Evolutionary conservation across 768 basidiomycete species (phyloP), one percentile per base, ranked within the genome.

Genomic region (Clavaria fumosa): DNA sequence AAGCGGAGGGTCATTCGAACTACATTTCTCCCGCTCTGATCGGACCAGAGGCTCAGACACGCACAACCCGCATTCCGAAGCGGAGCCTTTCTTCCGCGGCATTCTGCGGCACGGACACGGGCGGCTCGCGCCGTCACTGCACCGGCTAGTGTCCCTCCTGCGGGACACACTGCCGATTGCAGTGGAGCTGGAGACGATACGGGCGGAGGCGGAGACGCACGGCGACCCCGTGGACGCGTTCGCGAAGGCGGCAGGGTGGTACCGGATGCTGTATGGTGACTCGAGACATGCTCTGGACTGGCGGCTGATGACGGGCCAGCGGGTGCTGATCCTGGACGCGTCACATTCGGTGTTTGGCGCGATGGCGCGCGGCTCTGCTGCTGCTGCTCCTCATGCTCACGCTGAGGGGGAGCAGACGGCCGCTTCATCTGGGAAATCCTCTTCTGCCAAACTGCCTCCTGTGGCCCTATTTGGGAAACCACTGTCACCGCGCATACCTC

Each of bases 191-290:
- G 78, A 86, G 42, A 62, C 57, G 27, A 69, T 73, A 39, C 52
- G 62, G 33, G 24, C 9, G 44, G 43, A 2, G 50, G 53, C 19
- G 32, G 31, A 31, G 31, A 21, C 5, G 4, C 3, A 14, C 19
- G 21, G 43, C 49, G 41, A 50, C 54, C 62, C 47, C 45, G 60
- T 84, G 15, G 77, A 79, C 45, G 69, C 70, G n/a, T 75, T 79
- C 50, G 70, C 79, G 4, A 88, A 86, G 58, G 72, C 77, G 9
- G 74, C 78, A 35, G 79, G 78, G 2, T 88, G 85, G 84, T 88
- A 78, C 56, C 63, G 85, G 36, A 56, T 86, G 17, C 53, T 84
- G 33, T 81, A 82, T 41, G 66, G 71, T 5, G 73, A 81, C 51
- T 60, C 74, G 40, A 82, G 80, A 47, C 73, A 85, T 50, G 83